Evolutionary conservation across 2,329 filamentous ascomycete genomes (phyloP).

Genomic region (Didymella arachidicola): DNA sequence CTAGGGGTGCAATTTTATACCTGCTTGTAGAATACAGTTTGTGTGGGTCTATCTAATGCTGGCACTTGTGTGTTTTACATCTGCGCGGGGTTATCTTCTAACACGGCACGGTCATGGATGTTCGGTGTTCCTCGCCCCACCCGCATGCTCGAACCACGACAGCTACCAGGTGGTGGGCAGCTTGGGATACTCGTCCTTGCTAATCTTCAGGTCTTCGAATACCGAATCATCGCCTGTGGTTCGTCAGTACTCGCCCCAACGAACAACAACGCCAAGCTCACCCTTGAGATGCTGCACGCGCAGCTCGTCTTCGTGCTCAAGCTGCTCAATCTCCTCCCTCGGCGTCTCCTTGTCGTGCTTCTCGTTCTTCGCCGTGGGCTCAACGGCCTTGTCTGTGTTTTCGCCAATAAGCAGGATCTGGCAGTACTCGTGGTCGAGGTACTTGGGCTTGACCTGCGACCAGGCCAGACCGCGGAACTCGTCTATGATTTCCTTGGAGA

Average conservation of each 20-base stretch:
- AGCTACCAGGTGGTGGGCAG: slow-evolving; percentile 47
- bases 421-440: slow-evolving; percentile 76
- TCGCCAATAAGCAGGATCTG: slow-evolving; percentile 84
- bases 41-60: neutral
- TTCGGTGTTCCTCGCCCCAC: neutral
- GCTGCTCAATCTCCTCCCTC: slow-evolving; percentile 73
- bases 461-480: slow-evolving; percentile 78
- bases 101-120: too few species aligned
- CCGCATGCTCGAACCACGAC: too few species aligned
- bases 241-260: slow-evolving; percentile 9
- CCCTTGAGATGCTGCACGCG: slow-evolving; percentile 68
- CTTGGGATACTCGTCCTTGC: slow-evolving; percentile 66
- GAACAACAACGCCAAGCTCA: slow-evolving; percentile 37
- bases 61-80: neutral
- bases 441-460: slow-evolving; percentile 75
- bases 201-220: slow-evolving; percentile 67
- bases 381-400: slow-evolving; percentile 64
- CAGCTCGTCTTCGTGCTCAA: slow-evolving; percentile 77
- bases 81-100: too few species aligned
- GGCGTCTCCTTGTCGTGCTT: slow-evolving; percentile 67
- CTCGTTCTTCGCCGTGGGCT: slow-evolving; percentile 65
- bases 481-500: slow-evolving; percentile 73
- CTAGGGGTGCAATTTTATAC: neutral
- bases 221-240: slow-evolving; percentile 64
- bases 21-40: neutral